Evolutionary conservation across 2,329 filamentous ascomycete genomes (phyloP), one percentile per base, ranked within the genome.

Genomic region (Penicillium sp.): DNA sequence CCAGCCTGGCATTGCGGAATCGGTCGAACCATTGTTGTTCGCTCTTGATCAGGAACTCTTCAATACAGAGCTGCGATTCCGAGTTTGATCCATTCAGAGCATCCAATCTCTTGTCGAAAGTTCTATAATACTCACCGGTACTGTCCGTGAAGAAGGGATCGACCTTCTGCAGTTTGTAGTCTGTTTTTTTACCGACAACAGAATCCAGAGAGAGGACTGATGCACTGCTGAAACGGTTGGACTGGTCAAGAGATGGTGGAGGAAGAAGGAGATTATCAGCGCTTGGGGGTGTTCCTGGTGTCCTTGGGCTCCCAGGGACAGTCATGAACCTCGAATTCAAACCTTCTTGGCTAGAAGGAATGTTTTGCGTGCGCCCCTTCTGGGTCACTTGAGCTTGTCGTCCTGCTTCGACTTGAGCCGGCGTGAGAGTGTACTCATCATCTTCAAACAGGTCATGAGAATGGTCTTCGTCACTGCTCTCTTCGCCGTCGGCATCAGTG

Each of bases 71-170:
- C 27, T 80, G 74, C 2, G 73, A 77, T 54, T 82, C 79, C 0
- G 84, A 86, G 59, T 81, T 85, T 59, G 78, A 78, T 7, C 80
- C 83, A 43, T 75, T 80, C 29, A 87, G 72, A 5, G 68, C 67
- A 36, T 81, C 78, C 6, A 87, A 75, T 64, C 77, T 81, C 66
- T 79, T 76, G 53, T 83, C 80, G 56, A 86, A 87, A 1, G 74
- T 76, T 56, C 76, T 76, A 60, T 81, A 84, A 66, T 84, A 88
- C 59, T 84, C 77, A 23, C 84, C 84, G 23, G 79, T 83, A 34
- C 79, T 78, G 65, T 88, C 85, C 10, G 81, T 86, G 71, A 88
- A 88, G 74, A 84, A 85, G 3, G 84, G 85, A 63, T 85, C 84
- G 1, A 88, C 83, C 57, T 86, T 84, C 65, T 88, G 85, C 19